A percentile compares a stretch with the other conserved stretches of the same genome.
Evolutionary conservation across 768 basidiomycete genomes (phyloP).

Genomic region (Pholiota conissans): DNA sequence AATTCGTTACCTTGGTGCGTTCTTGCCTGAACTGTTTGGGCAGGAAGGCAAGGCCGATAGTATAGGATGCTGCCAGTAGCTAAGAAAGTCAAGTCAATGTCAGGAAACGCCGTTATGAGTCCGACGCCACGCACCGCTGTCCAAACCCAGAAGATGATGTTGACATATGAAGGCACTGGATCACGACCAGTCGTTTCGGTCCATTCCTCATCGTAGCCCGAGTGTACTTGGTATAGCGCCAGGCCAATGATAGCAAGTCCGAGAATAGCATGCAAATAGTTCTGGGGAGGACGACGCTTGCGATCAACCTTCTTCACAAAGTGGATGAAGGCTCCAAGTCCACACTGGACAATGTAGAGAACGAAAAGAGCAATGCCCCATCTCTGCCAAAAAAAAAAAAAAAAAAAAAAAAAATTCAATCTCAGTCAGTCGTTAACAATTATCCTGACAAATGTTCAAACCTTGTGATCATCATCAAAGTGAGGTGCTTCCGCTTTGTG

Average conservation of each 20-base stretch:
- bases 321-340: constrained; percentile 53
- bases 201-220: constrained; percentile 53
- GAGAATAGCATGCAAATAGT: constrained; percentile 57
- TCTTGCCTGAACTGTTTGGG: constrained; percentile 51
- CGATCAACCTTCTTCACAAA: constrained; percentile 44
- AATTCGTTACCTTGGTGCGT: constrained; percentile 16
- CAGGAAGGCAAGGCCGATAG: constrained; percentile 40
- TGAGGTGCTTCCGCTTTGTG: constrained; percentile 32
- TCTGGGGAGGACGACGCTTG: constrained; percentile 45
- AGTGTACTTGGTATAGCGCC: constrained; percentile 49
- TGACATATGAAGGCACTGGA: constrained; percentile 32
- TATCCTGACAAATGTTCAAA: constrained; percentile 12
- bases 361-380: constrained; percentile 50
- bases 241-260: constrained; percentile 52
- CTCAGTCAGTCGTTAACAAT: not conserved
- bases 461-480: constrained; percentile 50
- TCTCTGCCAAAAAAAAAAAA: constrained; percentile 33
- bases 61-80: constrained; percentile 47
- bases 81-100: constrained; percentile 16
- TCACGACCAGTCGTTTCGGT: constrained; percentile 41
- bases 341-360: constrained; percentile 49
- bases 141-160: constrained; percentile 49
- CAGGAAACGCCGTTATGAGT: not conserved
- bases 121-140: constrained; percentile 37
- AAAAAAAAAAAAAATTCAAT: no score